A percentile compares a stretch with the other conserved stretches of the same genome.
Evolutionary conservation across 2,329 filamentous ascomycete genomes (phyloP).

Genomic region (Plectosphaerella sp.): DNA sequence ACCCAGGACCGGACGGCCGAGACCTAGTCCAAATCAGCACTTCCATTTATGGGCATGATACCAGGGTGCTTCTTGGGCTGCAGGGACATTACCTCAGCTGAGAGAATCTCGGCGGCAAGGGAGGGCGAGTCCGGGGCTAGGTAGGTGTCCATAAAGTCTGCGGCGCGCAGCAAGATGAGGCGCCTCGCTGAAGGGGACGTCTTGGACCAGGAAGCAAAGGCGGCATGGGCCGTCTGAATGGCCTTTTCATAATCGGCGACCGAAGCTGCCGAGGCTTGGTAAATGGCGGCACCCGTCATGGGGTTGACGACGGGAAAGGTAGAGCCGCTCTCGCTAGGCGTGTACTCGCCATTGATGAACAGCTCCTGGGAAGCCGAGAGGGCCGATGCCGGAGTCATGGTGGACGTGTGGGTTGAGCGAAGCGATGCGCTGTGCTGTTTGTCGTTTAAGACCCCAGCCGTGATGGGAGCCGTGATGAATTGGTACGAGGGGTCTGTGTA

Average conservation of each 20-base stretch:
- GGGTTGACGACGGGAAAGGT: conserved; percentile 22
- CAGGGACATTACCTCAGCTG: conserved; percentile 15
- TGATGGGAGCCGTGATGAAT: too few species aligned
- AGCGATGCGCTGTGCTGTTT: too few species aligned
- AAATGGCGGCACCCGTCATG: conserved; percentile 40
- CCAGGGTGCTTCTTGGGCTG: too few species aligned
- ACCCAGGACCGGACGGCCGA: conserved; percentile 22
- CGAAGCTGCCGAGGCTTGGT: conserved; percentile 49
- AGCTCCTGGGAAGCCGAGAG: conserved; percentile 5
- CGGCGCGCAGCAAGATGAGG: conserved; percentile 58
- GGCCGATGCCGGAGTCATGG: neutral
- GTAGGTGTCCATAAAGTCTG: conserved; percentile 51
- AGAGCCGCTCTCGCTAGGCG: conserved; percentile 12
- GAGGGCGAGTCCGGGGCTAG: conserved; percentile 26
- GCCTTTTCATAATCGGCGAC: conserved; percentile 49
- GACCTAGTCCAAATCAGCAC: conserved; percentile 9
- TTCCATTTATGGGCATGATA: too few species aligned
- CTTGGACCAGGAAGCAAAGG: conserved; percentile 59
- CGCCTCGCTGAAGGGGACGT: conserved; percentile 51
- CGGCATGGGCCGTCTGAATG: conserved; percentile 43
- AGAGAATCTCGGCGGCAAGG: conserved; percentile 15
- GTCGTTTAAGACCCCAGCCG: too few species aligned
- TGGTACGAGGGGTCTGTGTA: too few species aligned
- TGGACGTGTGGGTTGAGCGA: too few species aligned
- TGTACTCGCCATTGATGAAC: conserved; percentile 18